Conservation (phyloP, 495 filamentous ascomycete species). For the Lichenothelia convexa region DNA sequence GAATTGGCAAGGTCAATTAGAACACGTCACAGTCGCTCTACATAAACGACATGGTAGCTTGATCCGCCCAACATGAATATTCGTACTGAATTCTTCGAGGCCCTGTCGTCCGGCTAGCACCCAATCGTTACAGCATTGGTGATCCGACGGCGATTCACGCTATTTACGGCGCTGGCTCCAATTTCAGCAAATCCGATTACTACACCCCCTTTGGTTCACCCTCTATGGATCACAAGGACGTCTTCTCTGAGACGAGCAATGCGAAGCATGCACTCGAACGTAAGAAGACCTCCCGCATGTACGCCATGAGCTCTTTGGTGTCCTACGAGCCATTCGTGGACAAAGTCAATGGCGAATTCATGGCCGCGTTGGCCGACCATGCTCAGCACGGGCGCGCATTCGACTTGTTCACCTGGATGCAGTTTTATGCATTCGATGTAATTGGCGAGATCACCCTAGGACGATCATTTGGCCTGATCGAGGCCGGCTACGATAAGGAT, state of each 20-base stretch:
- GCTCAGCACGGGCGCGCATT: slow-evolving; percentile 17
- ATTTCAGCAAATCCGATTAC: slow-evolving; percentile 10
- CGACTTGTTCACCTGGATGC: slow-evolving; percentile 26
- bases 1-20: too few species aligned
- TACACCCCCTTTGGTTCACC: background rate
- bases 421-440: too few species aligned
- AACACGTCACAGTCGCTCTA: too few species aligned
- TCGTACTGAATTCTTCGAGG: slow-evolving; percentile 26
- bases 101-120: slow-evolving; percentile 29
- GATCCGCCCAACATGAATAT: slow-evolving; percentile 36
- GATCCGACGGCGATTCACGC: slow-evolving; percentile 24
- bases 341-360: slow-evolving; percentile 30
- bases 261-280: slow-evolving; percentile 22
- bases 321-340: slow-evolving; percentile 38
- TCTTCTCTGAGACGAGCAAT: slow-evolving; percentile 27
- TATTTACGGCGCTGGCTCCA: slow-evolving; percentile 23
- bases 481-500: slow-evolving; percentile 11
- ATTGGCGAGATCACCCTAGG: slow-evolving; percentile 10
- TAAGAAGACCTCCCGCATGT: slow-evolving; percentile 24
- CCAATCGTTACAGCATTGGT: slow-evolving; percentile 32
- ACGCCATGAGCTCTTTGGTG: slow-evolving; percentile 35
- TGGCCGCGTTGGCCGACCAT: slow-evolving; percentile 26
- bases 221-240: slow-evolving; percentile 4
- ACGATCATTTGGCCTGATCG: slow-evolving; percentile 12
- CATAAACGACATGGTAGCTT: too few species aligned